Conservation (phyloP, 495 filamentous ascomycete genomes). For the Xylaria flabelliformis region DNA sequence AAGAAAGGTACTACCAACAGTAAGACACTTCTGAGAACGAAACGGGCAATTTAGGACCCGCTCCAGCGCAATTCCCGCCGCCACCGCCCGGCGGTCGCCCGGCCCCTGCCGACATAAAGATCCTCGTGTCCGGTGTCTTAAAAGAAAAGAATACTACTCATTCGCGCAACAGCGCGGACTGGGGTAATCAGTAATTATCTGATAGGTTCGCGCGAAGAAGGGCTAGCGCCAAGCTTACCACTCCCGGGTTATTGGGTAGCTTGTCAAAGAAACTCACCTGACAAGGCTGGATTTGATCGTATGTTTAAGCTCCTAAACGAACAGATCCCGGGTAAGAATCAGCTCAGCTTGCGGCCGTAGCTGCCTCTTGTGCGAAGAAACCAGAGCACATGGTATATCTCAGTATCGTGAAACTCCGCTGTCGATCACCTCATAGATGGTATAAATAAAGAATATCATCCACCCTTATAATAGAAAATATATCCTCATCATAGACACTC, state of each 20-base stretch:
- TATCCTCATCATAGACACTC: not conserved
- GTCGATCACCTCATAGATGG: not conserved
- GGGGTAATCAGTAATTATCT: conserved; percentile 5
- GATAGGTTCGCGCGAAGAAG: not conserved
- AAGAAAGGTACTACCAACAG: not conserved
- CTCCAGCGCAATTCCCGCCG: conserved; percentile 14
- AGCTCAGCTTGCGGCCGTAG: conserved; percentile 10
- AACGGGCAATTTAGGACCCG: conserved; percentile 20
- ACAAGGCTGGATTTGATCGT: conserved; percentile 16
- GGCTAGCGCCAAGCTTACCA: not conserved
- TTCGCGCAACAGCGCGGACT: not conserved
- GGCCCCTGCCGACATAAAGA: conserved; percentile 14
- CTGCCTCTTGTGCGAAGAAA: not conserved
- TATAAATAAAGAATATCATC: conserved; percentile 13
- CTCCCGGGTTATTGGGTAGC: conserved; percentile 10
- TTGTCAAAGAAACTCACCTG: not conserved
- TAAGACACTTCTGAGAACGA: not conserved
- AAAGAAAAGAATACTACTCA: not conserved
- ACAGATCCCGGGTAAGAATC: conserved; percentile 17
- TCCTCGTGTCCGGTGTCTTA: not conserved
- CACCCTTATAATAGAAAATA: not conserved
- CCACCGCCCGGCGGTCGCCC: not conserved
- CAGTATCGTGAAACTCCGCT: not conserved
- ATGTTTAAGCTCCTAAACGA: conserved; percentile 12
- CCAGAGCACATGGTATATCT: not conserved